Evolutionary conservation across 129 eudicot genomes (phyloP).

Genomic region (Ambrosia artemisiifolia): DNA sequence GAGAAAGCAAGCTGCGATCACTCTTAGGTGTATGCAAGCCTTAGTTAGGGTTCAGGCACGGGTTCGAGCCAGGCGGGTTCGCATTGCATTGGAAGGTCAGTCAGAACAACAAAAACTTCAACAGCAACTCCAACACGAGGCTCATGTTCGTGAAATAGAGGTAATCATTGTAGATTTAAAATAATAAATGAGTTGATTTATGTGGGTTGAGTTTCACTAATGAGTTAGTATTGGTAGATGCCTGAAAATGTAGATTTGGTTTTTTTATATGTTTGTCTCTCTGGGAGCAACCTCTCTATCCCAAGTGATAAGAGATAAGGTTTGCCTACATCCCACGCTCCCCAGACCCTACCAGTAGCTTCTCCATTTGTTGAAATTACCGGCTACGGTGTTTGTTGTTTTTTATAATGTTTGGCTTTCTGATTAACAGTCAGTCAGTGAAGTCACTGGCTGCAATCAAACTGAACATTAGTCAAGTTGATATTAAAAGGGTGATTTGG

Average conservation of each 20-base stretch:
- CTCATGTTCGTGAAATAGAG: constrained; percentile 87
- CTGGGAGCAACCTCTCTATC: too few relatives aligned
- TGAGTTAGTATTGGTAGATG: neutral
- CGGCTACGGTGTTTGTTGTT: too few relatives aligned
- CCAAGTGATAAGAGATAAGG: too few relatives aligned
- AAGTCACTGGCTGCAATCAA: neutral
- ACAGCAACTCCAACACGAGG: constrained; percentile 75
- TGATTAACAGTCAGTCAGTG: neutral
- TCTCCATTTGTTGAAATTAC: too few relatives aligned
- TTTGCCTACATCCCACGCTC: too few relatives aligned
- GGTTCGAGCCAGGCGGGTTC: constrained; percentile 93
- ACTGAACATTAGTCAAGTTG: neutral
- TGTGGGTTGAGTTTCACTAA: neutral
- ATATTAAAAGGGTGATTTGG: neutral
- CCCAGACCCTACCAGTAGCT: too few relatives aligned
- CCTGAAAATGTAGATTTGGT: neutral
- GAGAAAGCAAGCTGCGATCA: constrained; percentile 95
- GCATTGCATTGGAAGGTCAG: constrained; percentile 68
- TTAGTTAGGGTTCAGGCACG: constrained; percentile 97
- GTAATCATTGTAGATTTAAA: constrained; percentile 23
- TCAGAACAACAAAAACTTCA: constrained; percentile 65
- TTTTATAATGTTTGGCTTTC: neutral
- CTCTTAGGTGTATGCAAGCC: constrained; percentile 98
- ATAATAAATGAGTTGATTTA: neutral
- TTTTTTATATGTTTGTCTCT: neutral